Evolutionary conservation across 1,139 yeast species (phyloP), one percentile per base, ranked within the genome.

Genomic region (Zygotorulaspora mrakii): DNA sequence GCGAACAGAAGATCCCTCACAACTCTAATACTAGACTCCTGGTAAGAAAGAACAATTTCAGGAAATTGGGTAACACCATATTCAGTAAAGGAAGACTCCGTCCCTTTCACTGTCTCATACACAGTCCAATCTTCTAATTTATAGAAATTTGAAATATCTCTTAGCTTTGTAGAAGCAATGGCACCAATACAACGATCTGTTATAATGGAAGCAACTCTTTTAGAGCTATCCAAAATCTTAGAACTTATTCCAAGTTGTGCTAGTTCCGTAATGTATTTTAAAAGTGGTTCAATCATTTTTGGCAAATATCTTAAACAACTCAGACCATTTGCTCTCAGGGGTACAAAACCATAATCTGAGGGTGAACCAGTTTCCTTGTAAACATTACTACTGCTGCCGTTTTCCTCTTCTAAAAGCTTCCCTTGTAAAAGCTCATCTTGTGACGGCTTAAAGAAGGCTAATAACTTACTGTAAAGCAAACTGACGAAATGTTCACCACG

Each of bases 251-350:
- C 56, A 9, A 74, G 53, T 34, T 68, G 70, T 0, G 75, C 74
- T 24, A 76, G 52, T 26, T 67, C 70, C 28, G 67, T 67, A 30
- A 76, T 66, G 28, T 68, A 57, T 31, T 64, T 57, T 33, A 73
- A 53, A 36, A 71, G 52, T 9, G 65, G 54, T 35, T 65, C 63
- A 33, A 69, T 57, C 33, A 76, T 61, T 43, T 65, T 57, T 33
- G 73, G 68, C 24, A 76, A 54, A 48, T 73, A 76, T 45, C 72
- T 66, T 13, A 73, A 61, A 2, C 82, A 69, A 35, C 83, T 70
- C 21, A 82, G 61, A 6, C 82, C 73, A 50, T 79, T 82, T 1
- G 85, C 69, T 42, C 67, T 65, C 1, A 79, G 79, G 1, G 88
- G 87, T 18, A 79, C 55, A 50, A 77, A 79, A 2, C 79, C 77